phyloP scores from a whole-genome alignment of 306 rosid species.

The Medicago arabica region DNA sequence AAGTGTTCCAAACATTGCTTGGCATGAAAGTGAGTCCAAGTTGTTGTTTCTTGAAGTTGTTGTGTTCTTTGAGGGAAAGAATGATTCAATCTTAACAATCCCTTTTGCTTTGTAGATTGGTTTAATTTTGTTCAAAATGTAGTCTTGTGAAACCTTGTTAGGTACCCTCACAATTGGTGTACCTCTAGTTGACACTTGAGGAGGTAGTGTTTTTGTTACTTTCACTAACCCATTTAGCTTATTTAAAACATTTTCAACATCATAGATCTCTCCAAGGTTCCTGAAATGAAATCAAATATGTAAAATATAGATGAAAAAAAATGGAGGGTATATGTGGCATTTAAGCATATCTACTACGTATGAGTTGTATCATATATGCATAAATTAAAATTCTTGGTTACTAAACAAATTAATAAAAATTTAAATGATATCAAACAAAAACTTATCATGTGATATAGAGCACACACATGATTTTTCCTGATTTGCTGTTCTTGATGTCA shows the following conservation, averaged over 20 bases:
- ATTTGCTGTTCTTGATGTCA: constrained; percentile 43
- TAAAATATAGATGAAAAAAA: background rate
- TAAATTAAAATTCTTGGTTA: background rate
- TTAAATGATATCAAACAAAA: too few species aligned
- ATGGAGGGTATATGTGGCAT: background rate
- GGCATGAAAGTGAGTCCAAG: constrained; percentile 43
- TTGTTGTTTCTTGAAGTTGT: constrained; percentile 27
- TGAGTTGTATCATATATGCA: background rate
- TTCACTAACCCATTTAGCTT: constrained; percentile 43
- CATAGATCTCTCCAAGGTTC: constrained; percentile 51
- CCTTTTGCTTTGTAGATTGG: constrained; percentile 47
- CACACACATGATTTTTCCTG: constrained; percentile 47
- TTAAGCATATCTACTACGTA: background rate
- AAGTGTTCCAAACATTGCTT: constrained; percentile 52
- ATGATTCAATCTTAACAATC: constrained; percentile 50
- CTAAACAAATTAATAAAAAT: background rate
- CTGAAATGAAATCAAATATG: constrained; percentile 31
- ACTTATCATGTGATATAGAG: background rate
- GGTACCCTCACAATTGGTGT: constrained; percentile 46
- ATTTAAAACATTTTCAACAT: constrained; percentile 34
- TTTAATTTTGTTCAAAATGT: constrained; percentile 39
- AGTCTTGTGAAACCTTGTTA: constrained; percentile 41
- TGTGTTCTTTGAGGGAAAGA: constrained; percentile 47
- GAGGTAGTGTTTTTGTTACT: constrained; percentile 43
- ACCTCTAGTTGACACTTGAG: constrained; percentile 14